Conservation (phyloP, 1,284 basidiomycete species). For the Cutaneotrichosporon arboriforme region DNA sequence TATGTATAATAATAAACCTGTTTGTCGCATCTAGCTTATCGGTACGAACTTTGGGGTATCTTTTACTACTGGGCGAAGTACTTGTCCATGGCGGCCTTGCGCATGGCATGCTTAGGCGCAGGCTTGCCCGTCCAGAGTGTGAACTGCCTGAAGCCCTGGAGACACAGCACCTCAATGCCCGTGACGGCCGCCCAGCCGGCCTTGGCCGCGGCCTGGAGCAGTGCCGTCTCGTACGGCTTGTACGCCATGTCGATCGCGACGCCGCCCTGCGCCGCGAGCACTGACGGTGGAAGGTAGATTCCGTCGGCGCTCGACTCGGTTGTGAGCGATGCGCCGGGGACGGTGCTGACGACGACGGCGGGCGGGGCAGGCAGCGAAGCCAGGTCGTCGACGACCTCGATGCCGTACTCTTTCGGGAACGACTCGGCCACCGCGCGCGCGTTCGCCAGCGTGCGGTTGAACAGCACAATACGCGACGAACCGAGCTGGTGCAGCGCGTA, state of each 20-base stretch:
- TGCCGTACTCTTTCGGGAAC: constrained; percentile 60
- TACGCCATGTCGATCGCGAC: constrained; percentile 92
- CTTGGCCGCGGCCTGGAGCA: constrained; percentile 44
- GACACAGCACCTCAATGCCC: constrained; percentile 76
- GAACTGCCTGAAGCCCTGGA: constrained; percentile 83
- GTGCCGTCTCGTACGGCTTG: constrained; percentile 59
- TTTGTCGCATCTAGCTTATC: too few species aligned
- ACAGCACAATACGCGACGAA: constrained; percentile 67
- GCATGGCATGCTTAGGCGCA: constrained; percentile 49
- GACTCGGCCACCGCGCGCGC: constrained; percentile 62
- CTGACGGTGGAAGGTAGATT: constrained; percentile 56
- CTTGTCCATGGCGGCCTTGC: constrained; percentile 47
- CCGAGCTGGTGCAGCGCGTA: constrained; percentile 73
- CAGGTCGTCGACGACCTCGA: constrained; percentile 57
- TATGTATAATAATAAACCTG: too few species aligned
- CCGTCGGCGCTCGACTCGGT: constrained; percentile 48
- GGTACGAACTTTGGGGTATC: too few species aligned
- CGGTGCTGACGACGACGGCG: constrained; percentile 73
- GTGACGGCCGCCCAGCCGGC: constrained; percentile 64
- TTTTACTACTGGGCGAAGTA: constrained; percentile 24
- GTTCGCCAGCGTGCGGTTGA: constrained; percentile 71
- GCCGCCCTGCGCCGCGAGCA: constrained; percentile 49
- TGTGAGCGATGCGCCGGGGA: constrained; percentile 67
- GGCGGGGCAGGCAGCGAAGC: constrained; percentile 58
- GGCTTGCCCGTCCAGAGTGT: constrained; percentile 65